Base-by-base conservation (phyloP, 495 filamentous ascomycete species). In the Aspergillus saccharolyticus region DNA sequence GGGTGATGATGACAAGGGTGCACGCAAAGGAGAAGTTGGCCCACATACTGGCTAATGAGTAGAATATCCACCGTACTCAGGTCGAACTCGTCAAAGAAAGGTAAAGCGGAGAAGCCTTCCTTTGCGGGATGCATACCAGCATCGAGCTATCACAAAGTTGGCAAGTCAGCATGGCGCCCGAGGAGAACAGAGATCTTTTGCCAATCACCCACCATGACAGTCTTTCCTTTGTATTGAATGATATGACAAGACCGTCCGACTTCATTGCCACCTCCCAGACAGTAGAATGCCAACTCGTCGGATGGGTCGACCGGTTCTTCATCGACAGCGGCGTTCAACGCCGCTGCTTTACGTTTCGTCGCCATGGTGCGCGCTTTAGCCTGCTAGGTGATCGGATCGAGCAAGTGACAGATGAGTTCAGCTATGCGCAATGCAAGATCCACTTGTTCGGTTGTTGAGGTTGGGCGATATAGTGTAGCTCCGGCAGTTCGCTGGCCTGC, bases 11-110 rank as follows among this genome's bases (percentile, higher is more conserved):
- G 17, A 52, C 51, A 57, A 42, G 51, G 24, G 42, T 3, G 53
- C 53, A 55, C 18, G 54, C 43, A 51, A 61, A 59, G 56, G 52
- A 61, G 46, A 63, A 57, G 42, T 46, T 58, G 17, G 60, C 57
- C 50, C 63, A 77, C 91, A 84, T 90, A 96, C 91, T 98, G 94
- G 83, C 90, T 96, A 63, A 98, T 96, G 46, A 98, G 76, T 47
- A 97, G 87, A 62, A 98, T 88, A 73, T 98, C 95, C 43, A 98
- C 93, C 6, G 89, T 96, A 71, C 94, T 96, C 30, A 98, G 77
- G 69, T 98, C 94, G 68, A 97, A 98, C 66, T 98, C 92, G 68
- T 98, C 94, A 68, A 96, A 98, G 78, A 96, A 98, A 0, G 94
- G 94, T 9, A 98, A 83, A 42, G 90, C 88, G 16, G 91, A 89